Percentiles rank a stretch among this genome's conserved stretches.
Conservation (phyloP, 371 early-diverging fungal species). For the Phascolomyces articulosus region DNA sequence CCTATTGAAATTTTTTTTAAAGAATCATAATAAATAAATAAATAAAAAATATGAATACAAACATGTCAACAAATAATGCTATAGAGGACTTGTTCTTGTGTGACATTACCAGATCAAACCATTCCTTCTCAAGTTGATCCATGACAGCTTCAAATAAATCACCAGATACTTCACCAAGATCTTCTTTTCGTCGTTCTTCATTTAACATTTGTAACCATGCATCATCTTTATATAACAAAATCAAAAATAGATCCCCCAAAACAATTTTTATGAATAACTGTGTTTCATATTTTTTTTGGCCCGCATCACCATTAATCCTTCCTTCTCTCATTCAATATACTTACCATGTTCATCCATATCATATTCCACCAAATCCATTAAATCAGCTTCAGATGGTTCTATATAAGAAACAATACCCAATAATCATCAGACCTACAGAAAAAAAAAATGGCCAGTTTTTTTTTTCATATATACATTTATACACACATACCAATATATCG, state of each 20-base stretch:
- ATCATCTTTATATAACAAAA: constrained; percentile 50
- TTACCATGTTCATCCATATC: constrained; percentile 97
- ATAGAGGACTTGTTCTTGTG: too few species aligned
- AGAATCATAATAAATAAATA: too few species aligned
- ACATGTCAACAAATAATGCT: too few species aligned
- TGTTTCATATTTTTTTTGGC: too few species aligned
- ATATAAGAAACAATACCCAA: too few species aligned
- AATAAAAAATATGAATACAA: too few species aligned
- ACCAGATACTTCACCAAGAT: constrained; percentile 53
- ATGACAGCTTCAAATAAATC: constrained; percentile 88
- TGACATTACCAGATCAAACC: constrained; percentile 84
- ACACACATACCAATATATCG: constrained; percentile 48
- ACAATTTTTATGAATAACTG: too few species aligned
- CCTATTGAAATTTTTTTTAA: constrained; percentile 16
- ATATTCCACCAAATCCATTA: constrained; percentile 85
- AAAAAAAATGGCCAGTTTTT: too few species aligned
- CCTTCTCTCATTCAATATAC: not conserved
- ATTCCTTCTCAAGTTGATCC: constrained; percentile 95
- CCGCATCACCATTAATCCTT: not conserved
- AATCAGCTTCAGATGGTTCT: constrained; percentile 86
- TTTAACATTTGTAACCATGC: constrained; percentile 80
- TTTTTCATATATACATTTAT: not conserved
- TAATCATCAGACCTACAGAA: too few species aligned
- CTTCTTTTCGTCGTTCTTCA: constrained; percentile 59
- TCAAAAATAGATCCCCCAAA: too few species aligned